Base-by-base conservation (phyloP, 495 filamentous ascomycete genomes). In the Penicillium cosmopolitanum region DNA sequence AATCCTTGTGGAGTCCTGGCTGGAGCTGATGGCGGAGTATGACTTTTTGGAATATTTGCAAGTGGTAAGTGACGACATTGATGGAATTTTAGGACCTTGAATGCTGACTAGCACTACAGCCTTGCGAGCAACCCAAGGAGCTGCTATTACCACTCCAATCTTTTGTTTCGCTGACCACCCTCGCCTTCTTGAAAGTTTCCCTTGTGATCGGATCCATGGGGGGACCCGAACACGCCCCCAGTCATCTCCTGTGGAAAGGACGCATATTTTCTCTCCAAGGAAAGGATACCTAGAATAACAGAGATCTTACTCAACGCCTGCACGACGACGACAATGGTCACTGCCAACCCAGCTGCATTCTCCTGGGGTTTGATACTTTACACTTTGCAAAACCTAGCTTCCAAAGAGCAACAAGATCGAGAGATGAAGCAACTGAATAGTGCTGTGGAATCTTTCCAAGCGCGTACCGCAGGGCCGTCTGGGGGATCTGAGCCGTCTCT, bases 311-410 rank as follows among this genome's bases (percentile, higher is more conserved):
- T 94, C 5, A 71, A 75, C 28, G 66, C 71, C 18, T 85, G 85
- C 5, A 15, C 44, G 6, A 76, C 82, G 43, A 69, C 74, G 12
- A 63, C 71, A 0, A 73, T 73, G n/a, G 80, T 73, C 16, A 81
- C 81, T 18, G 87, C 87, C 3, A 86, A 81, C 51, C 89, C 89
- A 11, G 84, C 87, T 23, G 78, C 87, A 23, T 88, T 92, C 54
- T 84, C 89, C 9, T 97, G 92, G 92, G 83, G 86, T 10, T 71
- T 92, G 50, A 81, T 96, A 18, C 72, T 91, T n/a, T 80, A 91
- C 61, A 81, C 81, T 7, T 84, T 92, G 77, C 80, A 81, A 65
- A 74, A 87, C 34, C 75, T 80, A 3, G 88, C 85, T 50, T 74
- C 83, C 33, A 75, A 76, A 46, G 77, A 85, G 38, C 83, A 80